phyloP scores from a whole-genome alignment of 108 stramenopile species.

The Pelagomonas calceolata region DNA sequence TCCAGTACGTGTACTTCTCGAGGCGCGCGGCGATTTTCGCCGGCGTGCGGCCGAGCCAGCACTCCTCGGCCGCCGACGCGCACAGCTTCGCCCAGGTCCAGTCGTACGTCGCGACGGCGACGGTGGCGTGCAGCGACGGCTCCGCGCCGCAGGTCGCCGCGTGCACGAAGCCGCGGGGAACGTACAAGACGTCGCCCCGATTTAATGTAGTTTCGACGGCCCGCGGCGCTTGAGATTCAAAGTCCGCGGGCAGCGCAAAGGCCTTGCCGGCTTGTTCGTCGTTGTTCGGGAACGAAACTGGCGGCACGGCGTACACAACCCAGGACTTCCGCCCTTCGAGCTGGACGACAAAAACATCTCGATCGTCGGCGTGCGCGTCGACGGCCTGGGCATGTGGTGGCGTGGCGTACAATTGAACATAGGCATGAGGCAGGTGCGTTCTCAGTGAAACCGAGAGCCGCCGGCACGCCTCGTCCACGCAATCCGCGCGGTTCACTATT shows the following conservation, averaged over 20 bases:
- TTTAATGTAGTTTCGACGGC: constrained; percentile 42
- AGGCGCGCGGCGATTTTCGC: no score
- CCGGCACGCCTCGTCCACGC: no score
- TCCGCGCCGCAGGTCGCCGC: constrained; percentile 27
- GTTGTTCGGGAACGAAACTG: constrained; percentile 55
- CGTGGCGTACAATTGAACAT: constrained; percentile 42
- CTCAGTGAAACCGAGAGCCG: no score
- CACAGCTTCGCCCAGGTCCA: neutral
- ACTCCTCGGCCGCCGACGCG: no score
- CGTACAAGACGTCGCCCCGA: constrained; percentile 67
- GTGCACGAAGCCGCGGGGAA: constrained; percentile 74
- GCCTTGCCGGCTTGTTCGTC: constrained; percentile 74
- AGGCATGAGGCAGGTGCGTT: no score
- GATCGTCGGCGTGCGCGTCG: constrained; percentile 70
- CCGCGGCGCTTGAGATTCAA: constrained; percentile 35
- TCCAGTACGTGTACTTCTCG: no score
- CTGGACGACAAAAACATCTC: constrained; percentile 74
- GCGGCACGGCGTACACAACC: constrained; percentile 56
- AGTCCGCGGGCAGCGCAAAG: constrained; percentile 32
- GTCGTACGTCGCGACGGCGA: neutral
- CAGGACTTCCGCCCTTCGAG: constrained; percentile 57
- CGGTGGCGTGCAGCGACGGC: constrained; percentile 3
- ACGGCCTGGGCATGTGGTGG: constrained; percentile 62
- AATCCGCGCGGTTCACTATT: no score
- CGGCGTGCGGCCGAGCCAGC: no score